Evolutionary conservation across 228 moss, liverwort and hornwort genomes (phyloP), one percentile per base, ranked within the genome.

Genomic region (Sphagnum magellanicum): DNA sequence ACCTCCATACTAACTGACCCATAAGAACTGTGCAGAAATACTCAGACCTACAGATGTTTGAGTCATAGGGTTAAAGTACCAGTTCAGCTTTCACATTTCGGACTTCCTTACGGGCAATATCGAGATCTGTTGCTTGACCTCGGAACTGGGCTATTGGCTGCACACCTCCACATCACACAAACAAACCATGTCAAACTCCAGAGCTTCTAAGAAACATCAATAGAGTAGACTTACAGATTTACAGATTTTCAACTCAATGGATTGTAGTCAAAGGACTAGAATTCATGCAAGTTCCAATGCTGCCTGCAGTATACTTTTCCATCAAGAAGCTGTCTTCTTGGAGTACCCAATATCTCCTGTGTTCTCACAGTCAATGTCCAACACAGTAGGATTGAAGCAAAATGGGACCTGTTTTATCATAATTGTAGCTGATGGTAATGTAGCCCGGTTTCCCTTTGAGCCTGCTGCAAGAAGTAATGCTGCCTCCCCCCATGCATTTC

Each of bases 401-500:
- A 52, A 16, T 6, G 52, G 60, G 60, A 86, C 85, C 81, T 95
- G 93, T 79, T 97, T 93, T 53, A 98, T 90, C 98, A 94, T 98
- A 69, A 98, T 98, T 49, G 98, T 98, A 4, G 98, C 83, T 6
- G 98, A 98, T 9, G 98, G 98, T 67, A 98, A 79, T 49, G 90
- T 83, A 16, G 98, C 82, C 60, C 94, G 88, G 64, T 98, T 98
- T 8, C 98, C 98, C 75, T 98, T 98, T 8, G 98, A 94, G 10
- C 98, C 98, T 6, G 98, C 98, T 49, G 98, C 82, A 53, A 98
- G 83, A 16, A 98, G 74, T 50, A 98, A 73, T 49, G 94, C 98
- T 8, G 98, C 98, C 76, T 98, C 98, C n/a, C 98, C 98, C 98
- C 98, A 98, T 6, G 98, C 98, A 65, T 98, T 98, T 48, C 98